A percentile compares a stretch with the other conserved stretches of the same genome.
Evolutionary conservation across 768 basidiomycete genomes (phyloP).

Genomic region (Filobasidium wieringae): DNA sequence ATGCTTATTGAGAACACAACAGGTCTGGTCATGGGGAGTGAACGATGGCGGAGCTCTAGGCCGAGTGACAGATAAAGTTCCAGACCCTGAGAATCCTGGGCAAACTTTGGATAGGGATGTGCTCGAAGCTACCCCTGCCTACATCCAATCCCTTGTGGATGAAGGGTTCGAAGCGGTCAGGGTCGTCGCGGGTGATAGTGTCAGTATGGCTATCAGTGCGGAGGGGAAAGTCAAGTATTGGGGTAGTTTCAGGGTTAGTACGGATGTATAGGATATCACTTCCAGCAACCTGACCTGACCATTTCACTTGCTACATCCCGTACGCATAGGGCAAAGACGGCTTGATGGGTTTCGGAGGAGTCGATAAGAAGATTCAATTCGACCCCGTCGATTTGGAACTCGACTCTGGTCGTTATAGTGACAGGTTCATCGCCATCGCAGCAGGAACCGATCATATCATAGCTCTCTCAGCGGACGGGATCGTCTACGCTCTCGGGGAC

Average conservation of each 20-base stretch:
- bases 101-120: slow-evolving; percentile 35
- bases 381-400: slow-evolving; percentile 35
- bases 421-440: slow-evolving; percentile 56
- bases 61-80: slow-evolving; percentile 54
- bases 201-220: slow-evolving; percentile 69
- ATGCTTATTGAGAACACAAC: background rate
- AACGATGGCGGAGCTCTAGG: slow-evolving; percentile 86
- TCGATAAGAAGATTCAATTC: slow-evolving; percentile 27
- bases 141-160: slow-evolving; percentile 50
- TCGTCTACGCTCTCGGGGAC: slow-evolving; percentile 79
- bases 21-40: slow-evolving; percentile 39
- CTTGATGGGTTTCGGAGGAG: slow-evolving; percentile 35
- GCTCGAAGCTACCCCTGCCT: slow-evolving; percentile 42
- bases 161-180: slow-evolving; percentile 74
- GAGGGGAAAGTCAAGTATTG: slow-evolving; percentile 75
- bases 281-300: background rate
- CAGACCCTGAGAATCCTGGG: slow-evolving; percentile 33
- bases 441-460: slow-evolving; percentile 82
- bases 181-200: slow-evolving; percentile 73
- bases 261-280: background rate
- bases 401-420: slow-evolving; percentile 33
- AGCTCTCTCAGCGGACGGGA: slow-evolving; percentile 75
- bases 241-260: slow-evolving; percentile 71
- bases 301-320: too few relatives aligned
- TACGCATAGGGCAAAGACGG: slow-evolving; percentile 39